These are phyloP conservation scores for Phaffia tasmanica DNA, from an alignment of 768 basidiomycete genomes.

Conservation along the genomic window DNA sequence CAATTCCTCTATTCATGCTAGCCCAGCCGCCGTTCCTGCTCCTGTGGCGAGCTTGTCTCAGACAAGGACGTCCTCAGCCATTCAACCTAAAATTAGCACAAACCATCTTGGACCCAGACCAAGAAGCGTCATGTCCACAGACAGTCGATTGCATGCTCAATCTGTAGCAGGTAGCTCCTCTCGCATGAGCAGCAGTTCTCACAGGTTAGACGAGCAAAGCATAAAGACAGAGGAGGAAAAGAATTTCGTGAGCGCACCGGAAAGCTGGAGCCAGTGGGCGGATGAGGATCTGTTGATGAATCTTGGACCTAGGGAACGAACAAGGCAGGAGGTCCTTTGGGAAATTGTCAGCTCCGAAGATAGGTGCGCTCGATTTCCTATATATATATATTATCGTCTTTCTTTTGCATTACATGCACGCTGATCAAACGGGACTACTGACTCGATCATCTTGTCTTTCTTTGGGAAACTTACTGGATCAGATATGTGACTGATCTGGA, in stretches of 20 bases:
- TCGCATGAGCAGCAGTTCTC: no score
- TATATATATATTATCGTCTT: not conserved
- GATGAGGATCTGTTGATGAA: slow-evolving; percentile 89
- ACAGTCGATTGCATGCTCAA: no score
- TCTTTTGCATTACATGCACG: not conserved
- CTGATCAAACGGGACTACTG: not conserved
- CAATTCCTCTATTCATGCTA: no score
- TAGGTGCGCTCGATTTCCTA: slow-evolving; percentile 49
- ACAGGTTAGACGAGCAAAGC: no score
- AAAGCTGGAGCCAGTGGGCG: slow-evolving; percentile 77
- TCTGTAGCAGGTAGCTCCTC: no score
- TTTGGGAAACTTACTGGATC: slow-evolving; percentile 14
- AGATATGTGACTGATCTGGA: slow-evolving; percentile 86
- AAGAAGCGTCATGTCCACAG: no score
- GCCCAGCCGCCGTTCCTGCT: no score
- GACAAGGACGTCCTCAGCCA: no score
- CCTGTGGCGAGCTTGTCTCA: no score
- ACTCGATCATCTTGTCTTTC: not conserved
- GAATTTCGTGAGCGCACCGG: slow-evolving; percentile 53
- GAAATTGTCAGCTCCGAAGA: slow-evolving; percentile 96
- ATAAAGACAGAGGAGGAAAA: no score
- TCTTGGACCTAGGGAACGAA: slow-evolving; percentile 83
- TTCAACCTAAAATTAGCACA: no score
- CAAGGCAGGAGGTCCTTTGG: slow-evolving; percentile 89
- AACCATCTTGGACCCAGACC: no score